phyloP scores from a whole-genome alignment of 2,329 filamentous ascomycete genomes.

The Aspergillus viridinutans region DNA sequence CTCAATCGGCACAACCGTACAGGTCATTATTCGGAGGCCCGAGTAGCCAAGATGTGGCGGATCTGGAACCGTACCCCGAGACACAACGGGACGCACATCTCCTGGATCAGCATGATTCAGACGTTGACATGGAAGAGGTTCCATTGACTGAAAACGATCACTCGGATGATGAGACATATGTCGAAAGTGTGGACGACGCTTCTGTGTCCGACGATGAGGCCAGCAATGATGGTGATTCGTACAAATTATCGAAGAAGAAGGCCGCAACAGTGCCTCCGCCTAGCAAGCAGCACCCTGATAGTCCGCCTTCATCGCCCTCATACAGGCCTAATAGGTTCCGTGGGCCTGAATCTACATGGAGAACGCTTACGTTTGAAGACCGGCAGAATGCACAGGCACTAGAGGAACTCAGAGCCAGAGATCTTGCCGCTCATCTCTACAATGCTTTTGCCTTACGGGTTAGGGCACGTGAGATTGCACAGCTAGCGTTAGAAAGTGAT shows the following conservation, averaged over 20 bases:
- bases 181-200: conserved; percentile 15
- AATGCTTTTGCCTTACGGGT: conserved; percentile 68
- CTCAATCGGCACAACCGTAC: conserved; percentile 28
- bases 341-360: conserved; percentile 67
- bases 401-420: conserved; percentile 57
- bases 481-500: conserved; percentile 5
- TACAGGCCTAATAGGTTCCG: conserved; percentile 66
- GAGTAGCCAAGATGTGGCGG: conserved; percentile 17
- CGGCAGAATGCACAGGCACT: conserved; percentile 62
- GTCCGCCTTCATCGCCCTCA: conserved; percentile 11
- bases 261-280: neutral
- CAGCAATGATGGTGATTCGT: neutral
- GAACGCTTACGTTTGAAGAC: conserved; percentile 85
- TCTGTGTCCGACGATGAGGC: conserved; percentile 8
- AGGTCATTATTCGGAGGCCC: conserved; percentile 29
- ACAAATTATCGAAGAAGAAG: neutral
- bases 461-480: conserved; percentile 25
- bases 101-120: conserved; percentile 14
- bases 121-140: conserved; percentile 19
- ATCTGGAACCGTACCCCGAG: conserved; percentile 11
- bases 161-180: conserved; percentile 24
- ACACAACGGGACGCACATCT: conserved; percentile 3
- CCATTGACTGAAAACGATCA: conserved; percentile 14
- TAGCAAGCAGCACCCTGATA: neutral
- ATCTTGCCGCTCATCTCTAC: conserved; percentile 74